Conservation (phyloP, 768 basidiomycete genomes). For the Baorangia bicolor region DNA sequence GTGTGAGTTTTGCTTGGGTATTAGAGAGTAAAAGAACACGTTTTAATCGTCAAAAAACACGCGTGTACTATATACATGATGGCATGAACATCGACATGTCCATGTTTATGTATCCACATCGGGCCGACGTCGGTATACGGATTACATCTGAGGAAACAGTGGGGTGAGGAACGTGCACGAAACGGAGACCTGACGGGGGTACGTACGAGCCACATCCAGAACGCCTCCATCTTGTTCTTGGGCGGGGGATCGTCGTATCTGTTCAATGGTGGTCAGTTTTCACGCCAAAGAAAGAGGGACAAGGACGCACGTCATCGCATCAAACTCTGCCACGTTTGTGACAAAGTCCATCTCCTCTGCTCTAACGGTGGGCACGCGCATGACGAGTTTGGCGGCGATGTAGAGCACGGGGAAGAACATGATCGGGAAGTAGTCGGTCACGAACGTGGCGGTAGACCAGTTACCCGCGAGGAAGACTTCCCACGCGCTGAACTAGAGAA, state of each 20-base stretch:
- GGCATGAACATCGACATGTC: neutral
- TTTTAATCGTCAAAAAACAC: neutral
- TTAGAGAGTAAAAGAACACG: too few species aligned
- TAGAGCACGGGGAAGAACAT: constrained; percentile 49
- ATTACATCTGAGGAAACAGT: constrained; percentile 10
- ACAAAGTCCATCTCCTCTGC: constrained; percentile 29
- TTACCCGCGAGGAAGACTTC: constrained; percentile 39
- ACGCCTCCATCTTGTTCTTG: constrained; percentile 24
- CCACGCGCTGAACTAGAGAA: constrained; percentile 39
- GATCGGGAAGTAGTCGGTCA: constrained; percentile 44
- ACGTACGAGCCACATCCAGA: constrained; percentile 32
- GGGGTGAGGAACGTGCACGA: neutral
- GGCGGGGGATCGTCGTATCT: constrained; percentile 31
- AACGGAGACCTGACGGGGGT: neutral
- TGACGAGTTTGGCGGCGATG: constrained; percentile 24
- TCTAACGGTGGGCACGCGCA: constrained; percentile 4
- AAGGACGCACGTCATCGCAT: constrained; percentile 23
- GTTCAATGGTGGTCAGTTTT: neutral
- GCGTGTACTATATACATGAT: neutral
- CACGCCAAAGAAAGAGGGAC: neutral
- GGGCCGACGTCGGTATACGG: neutral
- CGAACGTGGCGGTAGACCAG: constrained; percentile 40
- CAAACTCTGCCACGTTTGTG: constrained; percentile 26
- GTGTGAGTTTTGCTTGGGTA: neutral
- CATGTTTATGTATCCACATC: neutral